Percentiles rank a stretch among this genome's conserved stretches.
Evolutionary conservation across 495 filamentous ascomycete species (phyloP).

Genomic region (Penicillium bovifimosum): DNA sequence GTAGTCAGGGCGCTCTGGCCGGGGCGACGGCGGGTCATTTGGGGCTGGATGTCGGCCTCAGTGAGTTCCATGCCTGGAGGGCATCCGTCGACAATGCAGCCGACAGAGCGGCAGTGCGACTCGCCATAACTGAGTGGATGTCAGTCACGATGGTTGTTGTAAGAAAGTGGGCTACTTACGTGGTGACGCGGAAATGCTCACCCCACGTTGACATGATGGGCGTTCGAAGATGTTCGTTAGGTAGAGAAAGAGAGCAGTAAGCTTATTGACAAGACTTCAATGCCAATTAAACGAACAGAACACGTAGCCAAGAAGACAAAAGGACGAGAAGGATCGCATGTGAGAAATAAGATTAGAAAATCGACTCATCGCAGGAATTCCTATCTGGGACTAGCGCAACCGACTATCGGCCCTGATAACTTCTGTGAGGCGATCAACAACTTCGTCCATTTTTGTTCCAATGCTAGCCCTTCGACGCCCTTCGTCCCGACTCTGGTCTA

Average conservation of each 20-base stretch:
- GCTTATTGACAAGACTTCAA: background rate
- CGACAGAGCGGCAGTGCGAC: conserved; percentile 86
- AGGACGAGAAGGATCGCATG: background rate
- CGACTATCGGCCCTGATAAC: conserved; percentile 25
- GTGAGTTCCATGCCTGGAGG: conserved; percentile 86
- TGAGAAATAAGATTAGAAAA: conserved; percentile 15
- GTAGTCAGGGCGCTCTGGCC: conserved; percentile 89
- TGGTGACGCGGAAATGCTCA: conserved; percentile 75
- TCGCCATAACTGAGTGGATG: conserved; percentile 65
- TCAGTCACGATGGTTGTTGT: conserved; percentile 5
- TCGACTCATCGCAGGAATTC: conserved; percentile 25
- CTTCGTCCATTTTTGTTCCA: conserved; percentile 11
- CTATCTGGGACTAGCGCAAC: conserved; percentile 30
- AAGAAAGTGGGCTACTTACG: conserved; percentile 50
- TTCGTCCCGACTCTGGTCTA: background rate
- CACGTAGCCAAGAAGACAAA: background rate
- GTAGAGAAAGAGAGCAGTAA: background rate
- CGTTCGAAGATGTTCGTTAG: conserved; percentile 2
- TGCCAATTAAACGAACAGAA: conserved; percentile 1
- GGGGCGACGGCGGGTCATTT: conserved; percentile 85
- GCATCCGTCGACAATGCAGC: conserved; percentile 81
- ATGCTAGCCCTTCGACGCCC: conserved; percentile 16
- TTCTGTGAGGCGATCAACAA: conserved; percentile 6
- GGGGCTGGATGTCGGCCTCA: conserved; percentile 88
- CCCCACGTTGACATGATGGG: conserved; percentile 88